phyloP scores from a whole-genome alignment of 208 protist species.

The Crithidia bombi region DNA sequence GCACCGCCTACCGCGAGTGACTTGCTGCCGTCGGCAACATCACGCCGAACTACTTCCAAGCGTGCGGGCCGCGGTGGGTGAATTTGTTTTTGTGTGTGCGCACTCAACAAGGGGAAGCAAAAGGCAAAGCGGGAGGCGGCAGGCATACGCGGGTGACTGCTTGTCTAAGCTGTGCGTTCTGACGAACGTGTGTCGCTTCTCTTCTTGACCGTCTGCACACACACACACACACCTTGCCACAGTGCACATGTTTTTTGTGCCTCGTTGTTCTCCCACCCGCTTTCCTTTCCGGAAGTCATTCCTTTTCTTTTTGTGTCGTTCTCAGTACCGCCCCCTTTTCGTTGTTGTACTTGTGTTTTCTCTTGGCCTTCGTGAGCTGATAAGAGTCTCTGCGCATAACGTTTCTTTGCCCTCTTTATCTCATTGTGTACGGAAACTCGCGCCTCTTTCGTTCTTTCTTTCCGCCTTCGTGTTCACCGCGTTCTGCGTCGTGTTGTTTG shows the following conservation, averaged over 20 bases:
- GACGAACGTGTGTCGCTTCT: too few relatives aligned
- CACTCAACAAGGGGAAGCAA: not conserved
- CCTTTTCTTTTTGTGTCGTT: not conserved
- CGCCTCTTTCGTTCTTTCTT: not conserved
- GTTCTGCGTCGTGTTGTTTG: not conserved
- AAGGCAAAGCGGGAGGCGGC: not conserved
- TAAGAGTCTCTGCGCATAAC: not conserved
- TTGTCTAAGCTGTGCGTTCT: too few relatives aligned
- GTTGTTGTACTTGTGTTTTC: not conserved
- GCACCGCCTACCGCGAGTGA: conserved; percentile 5
- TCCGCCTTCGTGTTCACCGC: not conserved
- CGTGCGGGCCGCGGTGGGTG: not conserved
- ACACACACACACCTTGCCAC: too few relatives aligned
- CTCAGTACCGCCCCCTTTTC: not conserved
- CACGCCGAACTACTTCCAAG: conserved; percentile 4
- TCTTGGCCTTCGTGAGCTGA: not conserved
- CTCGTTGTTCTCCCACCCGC: not conserved
- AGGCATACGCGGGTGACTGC: too few relatives aligned
- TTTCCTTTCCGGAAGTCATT: not conserved
- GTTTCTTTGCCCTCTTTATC: not conserved
- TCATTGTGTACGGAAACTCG: not conserved
- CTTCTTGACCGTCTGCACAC: too few relatives aligned
- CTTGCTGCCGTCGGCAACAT: not conserved
- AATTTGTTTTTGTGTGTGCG: too few relatives aligned
- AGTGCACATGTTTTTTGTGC: too few relatives aligned